phyloP scores from a whole-genome alignment of 352 stramenopile species.

The Phytophthora idaei region DNA sequence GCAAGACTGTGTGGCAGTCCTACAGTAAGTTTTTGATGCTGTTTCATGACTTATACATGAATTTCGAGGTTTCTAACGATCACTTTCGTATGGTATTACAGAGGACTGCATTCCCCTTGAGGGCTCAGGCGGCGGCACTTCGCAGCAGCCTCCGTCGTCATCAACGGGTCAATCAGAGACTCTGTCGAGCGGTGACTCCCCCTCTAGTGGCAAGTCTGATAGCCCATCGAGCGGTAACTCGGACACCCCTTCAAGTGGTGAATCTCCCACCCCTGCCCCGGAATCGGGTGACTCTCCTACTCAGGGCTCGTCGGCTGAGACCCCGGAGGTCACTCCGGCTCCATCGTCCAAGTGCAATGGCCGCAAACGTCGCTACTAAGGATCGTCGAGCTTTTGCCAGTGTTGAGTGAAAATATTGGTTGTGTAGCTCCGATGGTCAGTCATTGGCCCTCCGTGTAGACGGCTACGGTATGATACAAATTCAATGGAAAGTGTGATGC shows the following conservation, averaged over 20 bases:
- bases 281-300: background rate
- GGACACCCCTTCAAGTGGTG: background rate
- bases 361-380: background rate
- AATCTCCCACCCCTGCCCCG: background rate
- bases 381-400: background rate
- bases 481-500: background rate
- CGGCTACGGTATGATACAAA: background rate
- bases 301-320: background rate
- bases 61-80: background rate
- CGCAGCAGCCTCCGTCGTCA: background rate
- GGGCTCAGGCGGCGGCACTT: background rate
- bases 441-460: background rate
- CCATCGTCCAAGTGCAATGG: background rate
- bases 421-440: background rate
- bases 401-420: background rate
- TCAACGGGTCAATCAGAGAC: background rate
- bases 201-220: background rate
- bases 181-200: background rate
- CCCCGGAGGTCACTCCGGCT: background rate
- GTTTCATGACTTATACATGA: background rate
- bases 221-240: background rate
- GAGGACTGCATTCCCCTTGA: background rate
- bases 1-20: background rate
- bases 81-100: background rate
- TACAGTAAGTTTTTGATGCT: background rate